Evolutionary conservation across 176 grass and related monocot genomes (phyloP).

Genomic region (Zea mays): DNA sequence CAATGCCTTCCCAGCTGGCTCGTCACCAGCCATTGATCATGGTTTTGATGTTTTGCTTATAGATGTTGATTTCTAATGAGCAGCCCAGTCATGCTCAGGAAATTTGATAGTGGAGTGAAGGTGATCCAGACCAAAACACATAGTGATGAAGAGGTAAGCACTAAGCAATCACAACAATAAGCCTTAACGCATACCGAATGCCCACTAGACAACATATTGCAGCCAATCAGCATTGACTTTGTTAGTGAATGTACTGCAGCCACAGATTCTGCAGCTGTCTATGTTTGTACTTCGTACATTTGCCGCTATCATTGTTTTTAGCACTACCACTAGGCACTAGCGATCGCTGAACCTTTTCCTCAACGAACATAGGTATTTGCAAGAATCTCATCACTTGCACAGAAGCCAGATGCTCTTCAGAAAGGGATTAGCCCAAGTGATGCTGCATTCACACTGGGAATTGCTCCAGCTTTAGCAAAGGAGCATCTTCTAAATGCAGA

Average conservation of each 20-base stretch:
- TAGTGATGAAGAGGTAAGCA: constrained; percentile 98
- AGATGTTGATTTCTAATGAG: constrained; percentile 67
- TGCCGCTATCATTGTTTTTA: constrained; percentile 21
- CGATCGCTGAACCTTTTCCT: neutral
- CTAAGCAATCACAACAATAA: constrained; percentile 32
- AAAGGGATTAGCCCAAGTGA: constrained; percentile 92
- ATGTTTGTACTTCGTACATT: neutral
- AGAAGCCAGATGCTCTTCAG: constrained; percentile 77
- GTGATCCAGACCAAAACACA: constrained; percentile 97
- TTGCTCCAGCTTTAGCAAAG: constrained; percentile 94
- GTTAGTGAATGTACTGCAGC: constrained; percentile 3
- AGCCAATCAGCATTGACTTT: neutral
- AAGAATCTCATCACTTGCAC: constrained; percentile 78
- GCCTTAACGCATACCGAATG: constrained; percentile 18
- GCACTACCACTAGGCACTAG: constrained; percentile 12
- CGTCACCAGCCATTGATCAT: constrained; percentile 47
- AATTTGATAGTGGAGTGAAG: constrained; percentile 98
- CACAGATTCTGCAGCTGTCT: neutral
- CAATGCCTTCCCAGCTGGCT: constrained; percentile 48
- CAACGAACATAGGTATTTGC: constrained; percentile 69
- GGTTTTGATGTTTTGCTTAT: constrained; percentile 59
- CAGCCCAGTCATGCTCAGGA: constrained; percentile 94
- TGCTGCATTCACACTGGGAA: constrained; percentile 92
- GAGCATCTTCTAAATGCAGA: too few relatives aligned
- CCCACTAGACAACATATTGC: constrained; percentile 24